Base-by-base conservation (phyloP, 805 yeast species). In the Lipomyces spencermartinsiae region DNA sequence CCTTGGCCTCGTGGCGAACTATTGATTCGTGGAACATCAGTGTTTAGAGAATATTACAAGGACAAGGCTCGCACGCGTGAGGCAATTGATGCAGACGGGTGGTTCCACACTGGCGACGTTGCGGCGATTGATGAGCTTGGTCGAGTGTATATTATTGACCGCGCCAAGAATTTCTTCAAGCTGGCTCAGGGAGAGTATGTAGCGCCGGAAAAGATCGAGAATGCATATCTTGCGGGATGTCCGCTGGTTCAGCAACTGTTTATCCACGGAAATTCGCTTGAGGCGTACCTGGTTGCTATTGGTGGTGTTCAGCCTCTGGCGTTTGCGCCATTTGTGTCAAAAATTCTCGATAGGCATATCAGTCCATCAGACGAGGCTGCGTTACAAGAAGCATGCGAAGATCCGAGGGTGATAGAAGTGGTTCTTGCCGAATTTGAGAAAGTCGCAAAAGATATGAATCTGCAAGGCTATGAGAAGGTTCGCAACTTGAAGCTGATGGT, bases 81-180 rank as follows among this genome's bases (percentile, higher is more conserved):
- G 61, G 83, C 84, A 1, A 73, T 89, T 59, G 89, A 85, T 65
- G 79, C 81, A n/a, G 75, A 75, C 56, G 79, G 79, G n/a, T 78
- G 78, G 78, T 78, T 78, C 73, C 64, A 65, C 35, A 73, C 78
- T 29, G 81, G 81, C n/a, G 93, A 89, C 76, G 84, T 89, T 72
- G 91, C 86, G 0, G 78, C 77, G 64, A 78, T 89, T 60, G 85
- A 84, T 63, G 67, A 71, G 0, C 78, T 80, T 8, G 91, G 93
- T 14, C 82, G 89, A 58, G 76, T 90, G 16, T 81, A 79, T 62
- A 86, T 90, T 65, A 83, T 90, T 73, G 95, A 90, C 75, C 82
- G 95, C 70, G 92, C 89, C 54, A 90, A 90, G 80, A 90, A 90
- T 78, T 89, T 90, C 79, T 90, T 89, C 83, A 90, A 90, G 56